Evolutionary conservation across 805 yeast genomes (phyloP).

Genomic region (Hanseniaspora taiwanica): DNA sequence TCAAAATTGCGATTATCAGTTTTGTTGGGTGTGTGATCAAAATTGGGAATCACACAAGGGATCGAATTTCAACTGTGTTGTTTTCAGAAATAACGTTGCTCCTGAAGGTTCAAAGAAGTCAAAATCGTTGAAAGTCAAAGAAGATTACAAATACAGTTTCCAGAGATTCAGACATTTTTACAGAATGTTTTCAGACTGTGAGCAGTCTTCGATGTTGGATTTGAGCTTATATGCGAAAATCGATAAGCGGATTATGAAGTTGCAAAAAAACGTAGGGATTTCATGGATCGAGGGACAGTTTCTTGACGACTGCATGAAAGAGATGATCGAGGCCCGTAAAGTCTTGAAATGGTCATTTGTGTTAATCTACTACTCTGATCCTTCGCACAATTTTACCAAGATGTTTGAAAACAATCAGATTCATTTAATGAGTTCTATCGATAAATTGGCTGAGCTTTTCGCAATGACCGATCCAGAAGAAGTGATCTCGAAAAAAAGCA

Average conservation of each 20-base stretch:
- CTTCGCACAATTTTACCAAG: conserved; percentile 36
- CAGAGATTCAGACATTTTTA: conserved; percentile 64
- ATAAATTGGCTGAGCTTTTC: conserved; percentile 51
- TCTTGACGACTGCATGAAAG: conserved; percentile 56
- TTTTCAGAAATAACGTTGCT: conserved; percentile 25
- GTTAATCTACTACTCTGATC: conserved; percentile 52
- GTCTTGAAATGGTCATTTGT: conserved; percentile 87
- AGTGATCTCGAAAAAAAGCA: conserved; percentile 24
- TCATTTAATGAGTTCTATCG: conserved; percentile 51
- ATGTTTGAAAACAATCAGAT: conserved; percentile 64
- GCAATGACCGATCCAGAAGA: conserved; percentile 26
- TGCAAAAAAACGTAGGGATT: conserved; percentile 51
- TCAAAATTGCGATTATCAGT: conserved; percentile 58
- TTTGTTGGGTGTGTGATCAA: conserved; percentile 87
- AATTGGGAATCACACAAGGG: conserved; percentile 62
- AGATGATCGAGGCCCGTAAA: conserved; percentile 54
- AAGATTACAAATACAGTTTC: conserved; percentile 25
- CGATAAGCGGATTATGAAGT: conserved; percentile 44
- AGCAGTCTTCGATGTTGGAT: conserved; percentile 63
- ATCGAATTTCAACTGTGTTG: conserved; percentile 53
- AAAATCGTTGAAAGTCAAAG: conserved; percentile 12
- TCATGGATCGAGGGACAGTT: conserved; percentile 88
- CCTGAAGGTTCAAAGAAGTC: conserved; percentile 24
- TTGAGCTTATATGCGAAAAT: conserved; percentile 46
- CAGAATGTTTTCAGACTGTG: conserved; percentile 62